Evolutionary conservation across 2,329 filamentous ascomycete species (phyloP).

Genomic region (Trichoderma citrinoviride): DNA sequence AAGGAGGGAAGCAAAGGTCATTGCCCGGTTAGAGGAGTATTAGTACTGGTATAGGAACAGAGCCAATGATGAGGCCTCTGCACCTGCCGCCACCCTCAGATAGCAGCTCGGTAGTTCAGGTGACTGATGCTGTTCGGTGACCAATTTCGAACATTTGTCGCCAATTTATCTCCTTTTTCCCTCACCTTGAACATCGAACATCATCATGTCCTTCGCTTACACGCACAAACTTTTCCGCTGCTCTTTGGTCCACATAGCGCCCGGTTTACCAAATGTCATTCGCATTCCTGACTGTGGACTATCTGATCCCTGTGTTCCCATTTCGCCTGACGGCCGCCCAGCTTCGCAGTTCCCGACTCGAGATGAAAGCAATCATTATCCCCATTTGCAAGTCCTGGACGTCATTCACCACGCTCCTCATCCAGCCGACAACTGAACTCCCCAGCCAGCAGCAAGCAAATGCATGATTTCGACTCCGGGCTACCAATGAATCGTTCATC

Average conservation of each 20-base stretch:
- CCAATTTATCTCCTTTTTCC: background rate
- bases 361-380: conserved; percentile 1
- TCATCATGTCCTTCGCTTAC: background rate
- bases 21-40: too few species aligned
- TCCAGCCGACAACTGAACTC: background rate
- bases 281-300: background rate
- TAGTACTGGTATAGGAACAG: too few species aligned
- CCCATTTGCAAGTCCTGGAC: background rate
- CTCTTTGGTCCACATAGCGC: background rate
- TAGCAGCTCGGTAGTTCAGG: too few species aligned
- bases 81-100: background rate
- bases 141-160: background rate
- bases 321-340: background rate
- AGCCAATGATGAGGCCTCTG: background rate
- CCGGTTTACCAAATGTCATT: background rate
- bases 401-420: background rate
- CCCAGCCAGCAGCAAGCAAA: background rate
- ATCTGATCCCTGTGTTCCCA: background rate
- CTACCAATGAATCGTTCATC: background rate
- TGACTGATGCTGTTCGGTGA: too few species aligned
- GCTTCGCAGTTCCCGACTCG: background rate
- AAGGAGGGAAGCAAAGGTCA: too few species aligned
- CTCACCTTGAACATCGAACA: background rate
- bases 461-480: background rate
- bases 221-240: background rate